Conservation (phyloP, 176 grass and related monocot genomes). For the Lolium multiflorum region DNA sequence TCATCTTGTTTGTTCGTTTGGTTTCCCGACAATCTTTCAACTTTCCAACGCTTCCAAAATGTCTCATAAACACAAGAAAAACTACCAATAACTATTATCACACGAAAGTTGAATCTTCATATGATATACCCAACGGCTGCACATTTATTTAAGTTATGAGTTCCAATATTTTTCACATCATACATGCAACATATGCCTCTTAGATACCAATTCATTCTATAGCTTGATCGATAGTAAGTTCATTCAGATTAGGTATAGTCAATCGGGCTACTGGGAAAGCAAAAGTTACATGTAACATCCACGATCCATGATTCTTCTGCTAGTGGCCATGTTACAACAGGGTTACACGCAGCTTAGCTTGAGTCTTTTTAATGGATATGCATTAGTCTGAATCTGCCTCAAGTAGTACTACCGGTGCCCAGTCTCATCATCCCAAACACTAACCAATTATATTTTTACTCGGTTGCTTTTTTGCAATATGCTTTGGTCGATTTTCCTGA, state of each 20-base stretch:
- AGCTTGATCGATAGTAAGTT: background rate
- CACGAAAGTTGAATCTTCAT: too few relatives aligned
- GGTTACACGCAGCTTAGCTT: background rate
- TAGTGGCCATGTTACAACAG: background rate
- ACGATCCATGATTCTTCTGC: slow-evolving; percentile 7
- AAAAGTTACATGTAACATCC: slow-evolving; percentile 13
- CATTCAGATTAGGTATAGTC: background rate
- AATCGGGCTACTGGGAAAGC: background rate
- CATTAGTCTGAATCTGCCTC: slow-evolving; percentile 18
- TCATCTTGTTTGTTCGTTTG: too few relatives aligned
- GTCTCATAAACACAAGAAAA: too few relatives aligned
- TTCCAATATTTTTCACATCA: background rate
- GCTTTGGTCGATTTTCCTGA: too few relatives aligned
- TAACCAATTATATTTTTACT: too few relatives aligned
- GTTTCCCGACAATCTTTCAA: too few relatives aligned
- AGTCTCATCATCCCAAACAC: too few relatives aligned
- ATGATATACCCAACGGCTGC: too few relatives aligned
- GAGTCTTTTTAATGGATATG: background rate
- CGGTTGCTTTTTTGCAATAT: too few relatives aligned
- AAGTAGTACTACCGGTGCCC: too few relatives aligned
- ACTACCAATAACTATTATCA: too few relatives aligned
- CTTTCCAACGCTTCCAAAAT: too few relatives aligned
- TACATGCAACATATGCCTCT: background rate
- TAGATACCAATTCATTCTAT: background rate
- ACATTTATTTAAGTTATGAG: background rate